phyloP scores from a whole-genome alignment of 306 rosid species.

The Lotus japonicus region DNA sequence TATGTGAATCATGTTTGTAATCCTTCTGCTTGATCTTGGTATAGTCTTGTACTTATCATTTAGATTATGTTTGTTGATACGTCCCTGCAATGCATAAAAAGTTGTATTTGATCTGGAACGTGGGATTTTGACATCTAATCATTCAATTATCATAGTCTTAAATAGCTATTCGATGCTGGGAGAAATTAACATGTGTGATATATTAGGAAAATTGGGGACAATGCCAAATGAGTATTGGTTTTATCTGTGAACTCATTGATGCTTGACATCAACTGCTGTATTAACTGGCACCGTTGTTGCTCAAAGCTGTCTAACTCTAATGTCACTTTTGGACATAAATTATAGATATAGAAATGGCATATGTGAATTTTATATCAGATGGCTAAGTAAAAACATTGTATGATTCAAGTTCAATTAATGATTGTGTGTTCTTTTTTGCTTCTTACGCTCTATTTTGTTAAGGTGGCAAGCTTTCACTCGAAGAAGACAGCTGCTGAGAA shows the following conservation, averaged over 20 bases:
- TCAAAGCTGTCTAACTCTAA: background rate
- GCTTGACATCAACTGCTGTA: constrained; percentile 1
- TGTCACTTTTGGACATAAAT: background rate
- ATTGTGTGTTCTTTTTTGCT: background rate
- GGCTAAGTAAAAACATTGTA: background rate
- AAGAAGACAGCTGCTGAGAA: constrained; percentile 82
- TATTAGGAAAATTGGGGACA: background rate
- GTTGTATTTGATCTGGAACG: background rate
- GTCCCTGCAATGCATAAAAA: background rate
- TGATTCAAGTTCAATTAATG: constrained; percentile 6
- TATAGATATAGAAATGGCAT: no score
- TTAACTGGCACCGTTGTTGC: background rate
- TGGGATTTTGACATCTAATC: background rate
- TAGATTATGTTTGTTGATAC: background rate
- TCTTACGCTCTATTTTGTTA: constrained; percentile 17
- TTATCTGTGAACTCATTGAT: background rate
- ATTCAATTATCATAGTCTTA: background rate
- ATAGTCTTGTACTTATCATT: background rate
- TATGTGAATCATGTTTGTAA: background rate
- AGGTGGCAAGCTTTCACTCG: constrained; percentile 62
- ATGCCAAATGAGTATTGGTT: background rate
- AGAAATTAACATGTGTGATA: background rate
- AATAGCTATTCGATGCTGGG: background rate
- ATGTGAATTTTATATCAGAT: constrained; percentile 14
- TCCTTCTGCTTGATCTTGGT: background rate